Evolutionary conservation across 2,329 filamentous ascomycete genomes (phyloP).

Genomic region (Exutisphaerella laricina): DNA sequence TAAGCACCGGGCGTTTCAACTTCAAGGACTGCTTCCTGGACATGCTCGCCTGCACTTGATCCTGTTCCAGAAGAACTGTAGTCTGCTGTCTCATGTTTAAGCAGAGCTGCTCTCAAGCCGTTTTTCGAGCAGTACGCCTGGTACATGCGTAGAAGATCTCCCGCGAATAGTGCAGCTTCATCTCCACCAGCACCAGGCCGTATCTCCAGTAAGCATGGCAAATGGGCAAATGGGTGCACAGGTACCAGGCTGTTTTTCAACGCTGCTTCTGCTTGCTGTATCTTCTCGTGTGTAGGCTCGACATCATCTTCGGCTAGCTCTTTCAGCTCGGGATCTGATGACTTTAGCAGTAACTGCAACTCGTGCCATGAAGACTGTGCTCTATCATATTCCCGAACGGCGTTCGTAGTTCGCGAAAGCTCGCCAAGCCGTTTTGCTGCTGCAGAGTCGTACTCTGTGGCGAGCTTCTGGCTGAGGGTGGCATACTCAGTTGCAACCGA

Average conservation of each 20-base stretch:
- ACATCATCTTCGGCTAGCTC: conserved; percentile 64
- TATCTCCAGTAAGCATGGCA: conserved; percentile 88
- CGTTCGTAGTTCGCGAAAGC: conserved; percentile 47
- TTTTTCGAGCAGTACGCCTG: conserved; percentile 65
- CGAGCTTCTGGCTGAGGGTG: conserved; percentile 48
- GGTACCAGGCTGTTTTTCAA: conserved; percentile 78
- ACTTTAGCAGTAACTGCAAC: conserved; percentile 65
- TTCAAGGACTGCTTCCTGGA: conserved; percentile 85
- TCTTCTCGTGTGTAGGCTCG: conserved; percentile 54
- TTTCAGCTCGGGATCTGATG: conserved; percentile 51
- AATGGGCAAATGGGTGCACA: conserved; percentile 78
- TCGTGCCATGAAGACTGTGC: conserved; percentile 59
- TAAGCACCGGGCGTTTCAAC: conserved; percentile 73
- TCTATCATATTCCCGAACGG: conserved; percentile 53
- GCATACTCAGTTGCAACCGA: conserved; percentile 52
- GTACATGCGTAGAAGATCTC: conserved; percentile 88
- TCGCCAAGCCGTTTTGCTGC: conserved; percentile 55
- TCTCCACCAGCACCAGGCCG: conserved; percentile 86
- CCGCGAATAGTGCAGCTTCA: conserved; percentile 86
- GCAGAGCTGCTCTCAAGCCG: conserved; percentile 59
- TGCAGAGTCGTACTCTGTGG: conserved; percentile 50
- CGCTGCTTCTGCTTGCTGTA: conserved; percentile 58
- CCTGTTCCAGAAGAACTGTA: conserved; percentile 43
- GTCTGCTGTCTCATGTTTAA: conserved; percentile 77
- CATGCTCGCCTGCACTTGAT: conserved; percentile 57